A percentile compares a stretch with the other conserved stretches of the same genome.
Evolutionary conservation across 2,329 filamentous ascomycete genomes (phyloP).

Genomic region (Microascus cirrosus): DNA sequence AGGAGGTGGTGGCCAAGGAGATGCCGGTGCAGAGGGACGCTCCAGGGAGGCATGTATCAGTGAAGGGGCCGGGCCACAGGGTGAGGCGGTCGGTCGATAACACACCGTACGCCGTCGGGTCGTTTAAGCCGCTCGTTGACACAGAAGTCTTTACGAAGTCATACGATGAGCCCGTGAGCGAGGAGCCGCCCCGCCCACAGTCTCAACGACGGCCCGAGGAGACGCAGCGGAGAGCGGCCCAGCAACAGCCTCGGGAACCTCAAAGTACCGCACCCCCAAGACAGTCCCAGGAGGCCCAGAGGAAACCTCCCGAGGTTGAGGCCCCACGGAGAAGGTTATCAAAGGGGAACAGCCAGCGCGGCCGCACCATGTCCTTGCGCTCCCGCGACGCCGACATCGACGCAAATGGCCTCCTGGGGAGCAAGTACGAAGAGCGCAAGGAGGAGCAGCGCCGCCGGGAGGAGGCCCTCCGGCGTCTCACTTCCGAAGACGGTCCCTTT

Average conservation of each 20-base stretch:
- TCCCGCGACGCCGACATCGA: constrained; percentile 30
- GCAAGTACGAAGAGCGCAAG: constrained; percentile 35
- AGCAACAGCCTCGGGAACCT: neutral
- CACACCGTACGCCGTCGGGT: constrained; percentile 51
- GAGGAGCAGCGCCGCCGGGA: constrained; percentile 11
- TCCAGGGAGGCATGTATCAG: constrained; percentile 17
- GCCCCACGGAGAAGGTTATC: neutral
- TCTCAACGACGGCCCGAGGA: neutral
- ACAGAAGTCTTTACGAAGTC: constrained; percentile 45
- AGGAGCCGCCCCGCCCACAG: neutral
- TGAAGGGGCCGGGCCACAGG: constrained; percentile 15
- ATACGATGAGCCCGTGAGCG: constrained; percentile 29
- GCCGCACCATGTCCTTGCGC: neutral
- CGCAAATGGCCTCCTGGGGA: constrained; percentile 38
- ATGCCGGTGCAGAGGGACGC: neutral
- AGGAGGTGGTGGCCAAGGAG: constrained; percentile 17
- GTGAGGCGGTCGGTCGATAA: constrained; percentile 32
- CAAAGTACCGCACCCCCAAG: neutral
- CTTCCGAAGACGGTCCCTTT: constrained; percentile 26
- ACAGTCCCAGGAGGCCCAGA: neutral
- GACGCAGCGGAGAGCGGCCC: neutral
- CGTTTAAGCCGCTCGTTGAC: constrained; percentile 58
- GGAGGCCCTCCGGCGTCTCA: neutral
- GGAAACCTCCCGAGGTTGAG: no score
- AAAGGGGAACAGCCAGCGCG: constrained; percentile 4